Evolutionary conservation across 2,329 filamentous ascomycete genomes (phyloP), one percentile per base, ranked within the genome.

Genomic region (Penicillium rolfsii): DNA sequence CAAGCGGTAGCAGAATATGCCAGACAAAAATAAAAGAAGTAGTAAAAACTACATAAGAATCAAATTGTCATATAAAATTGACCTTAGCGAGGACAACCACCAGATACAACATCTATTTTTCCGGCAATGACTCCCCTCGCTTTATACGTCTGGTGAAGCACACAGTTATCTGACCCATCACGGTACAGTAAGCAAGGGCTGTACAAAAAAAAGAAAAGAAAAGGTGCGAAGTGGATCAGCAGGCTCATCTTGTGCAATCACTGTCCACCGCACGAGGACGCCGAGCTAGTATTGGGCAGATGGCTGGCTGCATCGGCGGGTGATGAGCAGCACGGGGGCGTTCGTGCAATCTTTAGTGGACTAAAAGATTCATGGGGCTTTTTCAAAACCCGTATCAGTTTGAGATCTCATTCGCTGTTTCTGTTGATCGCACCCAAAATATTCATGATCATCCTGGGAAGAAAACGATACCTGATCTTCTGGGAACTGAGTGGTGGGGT

Each of bases 211-310:
- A 38, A 50, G 48, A 30, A 38, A 56, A 55, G 22, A 46, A 5
- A 52, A 22, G 19, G 28, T 14, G 5, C 36, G 40, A 8, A 43
- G 62, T 64, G 62, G 64, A 60, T 62, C 64, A 53, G 56, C 61
- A 43, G 54, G 43, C 11, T 11, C 38, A 26, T 24, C 24, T 45
- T 12, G 35, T 45, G 38, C 60, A 65, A 60, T 65, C 50, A 57
- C 30, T 24, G 52, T 59, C 24, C 46, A 35, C 36, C 11, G 46
- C 8, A 40, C 49, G 38, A 14, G 38, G 35, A 48, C 33, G 24
- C 56, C 36, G 28, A n/a, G 45, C 46, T 46, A 24, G 50, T 57
- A 55, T 43, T n/a, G 52, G 45, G 30, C 33, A 45, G 33, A 52
- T 26, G 22, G 38, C 9, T 49, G 45, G 38, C 9, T 49, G 45